Percentiles rank a stretch among this genome's conserved stretches.
phyloP scores from a whole-genome alignment of 192 early-diverging fungal species.

The Phlyctochytrium planicorne region DNA sequence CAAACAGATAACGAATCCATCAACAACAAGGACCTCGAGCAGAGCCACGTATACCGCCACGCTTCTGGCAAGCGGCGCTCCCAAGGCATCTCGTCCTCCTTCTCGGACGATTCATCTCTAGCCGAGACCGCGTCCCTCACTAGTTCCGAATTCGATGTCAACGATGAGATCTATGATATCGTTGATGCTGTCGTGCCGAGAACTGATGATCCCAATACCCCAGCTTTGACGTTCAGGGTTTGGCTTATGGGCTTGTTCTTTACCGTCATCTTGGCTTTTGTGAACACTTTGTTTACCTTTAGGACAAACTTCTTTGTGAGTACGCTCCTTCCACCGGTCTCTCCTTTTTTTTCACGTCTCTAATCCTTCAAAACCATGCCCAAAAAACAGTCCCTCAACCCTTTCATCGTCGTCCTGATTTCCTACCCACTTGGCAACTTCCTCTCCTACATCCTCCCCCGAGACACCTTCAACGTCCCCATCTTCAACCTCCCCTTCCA shows the following conservation, averaged over 20 bases:
- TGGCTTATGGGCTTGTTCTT: constrained; percentile 29
- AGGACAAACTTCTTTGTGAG: constrained; percentile 32
- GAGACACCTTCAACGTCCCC: constrained; percentile 19
- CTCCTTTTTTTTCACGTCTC: background rate
- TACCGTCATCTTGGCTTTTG: constrained; percentile 15
- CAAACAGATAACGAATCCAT: no score
- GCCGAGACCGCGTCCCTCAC: no score
- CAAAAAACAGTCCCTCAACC: constrained; percentile 17
- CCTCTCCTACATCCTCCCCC: constrained; percentile 62
- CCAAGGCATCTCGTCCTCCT: no score
- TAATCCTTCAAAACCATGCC: background rate
- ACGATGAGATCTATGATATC: constrained; percentile 23
- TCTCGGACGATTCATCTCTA: no score
- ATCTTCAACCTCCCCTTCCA: constrained; percentile 19
- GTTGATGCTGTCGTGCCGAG: constrained; percentile 26
- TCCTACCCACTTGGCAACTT: constrained; percentile 71
- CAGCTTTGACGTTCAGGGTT: constrained; percentile 32
- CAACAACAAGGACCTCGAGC: no score
- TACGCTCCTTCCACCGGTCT: background rate
- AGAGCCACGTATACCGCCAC: no score
- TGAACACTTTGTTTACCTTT: constrained; percentile 33
- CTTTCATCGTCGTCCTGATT: constrained; percentile 41
- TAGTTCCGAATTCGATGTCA: no score
- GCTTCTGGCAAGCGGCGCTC: no score
- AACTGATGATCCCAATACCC: constrained; percentile 31